Percentiles rank a stretch among this genome's conserved stretches.
Conservation (phyloP, 116 monocot genomes). For the Phalaenopsis hybrid region DNA sequence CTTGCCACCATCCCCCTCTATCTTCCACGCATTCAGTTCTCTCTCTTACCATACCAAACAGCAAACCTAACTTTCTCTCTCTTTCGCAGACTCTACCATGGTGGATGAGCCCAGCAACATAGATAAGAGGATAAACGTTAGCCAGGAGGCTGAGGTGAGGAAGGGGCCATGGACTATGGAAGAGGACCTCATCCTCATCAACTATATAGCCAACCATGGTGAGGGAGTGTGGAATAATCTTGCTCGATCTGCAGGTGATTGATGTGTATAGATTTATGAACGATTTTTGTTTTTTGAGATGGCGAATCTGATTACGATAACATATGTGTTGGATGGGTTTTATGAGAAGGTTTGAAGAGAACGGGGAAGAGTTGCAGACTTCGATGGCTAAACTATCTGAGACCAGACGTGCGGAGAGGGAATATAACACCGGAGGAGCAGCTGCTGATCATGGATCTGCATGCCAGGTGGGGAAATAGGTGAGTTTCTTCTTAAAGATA, state of each 20-base stretch:
- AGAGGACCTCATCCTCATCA: constrained; percentile 80
- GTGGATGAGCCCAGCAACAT: constrained; percentile 31
- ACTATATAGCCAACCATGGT: constrained; percentile 83
- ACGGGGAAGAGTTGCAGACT: constrained; percentile 90
- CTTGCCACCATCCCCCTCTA: neutral
- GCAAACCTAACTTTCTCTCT: neutral
- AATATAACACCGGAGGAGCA: constrained; percentile 85
- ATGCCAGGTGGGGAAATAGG: constrained; percentile 86
- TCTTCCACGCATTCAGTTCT: neutral
- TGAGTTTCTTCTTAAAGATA: constrained; percentile 15
- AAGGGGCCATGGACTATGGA: constrained; percentile 99
- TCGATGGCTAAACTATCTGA: constrained; percentile 82
- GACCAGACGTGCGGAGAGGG: constrained; percentile 79
- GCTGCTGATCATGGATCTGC: constrained; percentile 74
- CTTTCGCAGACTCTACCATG: constrained; percentile 8
- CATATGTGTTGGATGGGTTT: neutral
- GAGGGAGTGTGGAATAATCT: constrained; percentile 91
- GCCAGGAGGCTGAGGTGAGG: constrained; percentile 66
- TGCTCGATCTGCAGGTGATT: constrained; percentile 73
- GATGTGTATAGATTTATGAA: neutral
- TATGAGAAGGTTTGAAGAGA: constrained; percentile 53
- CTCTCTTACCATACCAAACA: neutral
- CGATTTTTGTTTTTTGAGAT: neutral
- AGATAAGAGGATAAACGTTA: constrained; percentile 38
- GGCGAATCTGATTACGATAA: neutral